Evolutionary conservation across 129 eudicot species (phyloP), one percentile per base, ranked within the genome.

Genomic region (Dittrichia graveolens): DNA sequence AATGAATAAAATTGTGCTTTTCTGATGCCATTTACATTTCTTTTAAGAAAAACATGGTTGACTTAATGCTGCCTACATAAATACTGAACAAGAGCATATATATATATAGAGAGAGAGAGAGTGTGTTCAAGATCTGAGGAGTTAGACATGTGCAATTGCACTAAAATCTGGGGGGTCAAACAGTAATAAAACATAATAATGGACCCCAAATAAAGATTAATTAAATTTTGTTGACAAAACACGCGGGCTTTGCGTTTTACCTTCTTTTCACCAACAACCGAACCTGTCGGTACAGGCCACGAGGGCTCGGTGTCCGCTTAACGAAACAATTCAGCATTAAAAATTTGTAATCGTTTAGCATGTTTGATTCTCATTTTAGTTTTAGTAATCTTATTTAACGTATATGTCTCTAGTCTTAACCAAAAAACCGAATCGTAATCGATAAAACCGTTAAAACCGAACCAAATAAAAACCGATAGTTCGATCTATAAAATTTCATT

Each of bases 201-300:
- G 10, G 14, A 72, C 14, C 24, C 55, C 19, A 3, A 44, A 72
- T 19, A 19, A 4, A 2, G 16, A 11, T 59, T 19, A 44, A 66
- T 46, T 45, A 45, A 11, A 45, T 19, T 18, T 3, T 65, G 24
- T 24, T 19, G 41, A 66, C 71, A 44, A 65, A 65, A 69, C 64
- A 54, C 37, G 12, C 63, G 39, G 37, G 48, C 50, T 10, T 61
- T 49, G 49, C 40, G 5, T 65, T 75, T 34, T 75, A 52, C 42
- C 55, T 75, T 64, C 65, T 50, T 75, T 50, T 38, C 45, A 65
- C 74, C 67, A 65, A 75, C 59, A 66, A 65, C 80, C 67, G 54
- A 75, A 65, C 59, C 47, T 75, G 80, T 66, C 67, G 80, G 80
- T 0, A 24, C 31, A 24, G 31, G 31, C 31, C 31, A 2, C 1